phyloP scores from a whole-genome alignment of 78 protist species.

The Emiliania huxleyi region DNA sequence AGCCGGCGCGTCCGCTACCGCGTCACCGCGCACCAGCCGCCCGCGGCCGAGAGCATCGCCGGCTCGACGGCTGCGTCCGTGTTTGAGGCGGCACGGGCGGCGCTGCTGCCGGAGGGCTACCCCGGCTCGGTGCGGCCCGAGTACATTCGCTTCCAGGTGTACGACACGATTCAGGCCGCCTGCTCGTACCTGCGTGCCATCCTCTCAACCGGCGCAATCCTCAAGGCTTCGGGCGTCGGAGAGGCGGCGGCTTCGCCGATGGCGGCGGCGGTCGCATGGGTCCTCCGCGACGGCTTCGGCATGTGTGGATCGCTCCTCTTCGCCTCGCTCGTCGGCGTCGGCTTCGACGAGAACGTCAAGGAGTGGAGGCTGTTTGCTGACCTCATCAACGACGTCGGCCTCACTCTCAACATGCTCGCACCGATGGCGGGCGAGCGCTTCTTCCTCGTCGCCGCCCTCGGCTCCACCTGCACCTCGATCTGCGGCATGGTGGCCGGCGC shows the following conservation, averaged over 20 bases:
- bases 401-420: constrained; percentile 25
- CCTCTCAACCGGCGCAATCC: not conserved
- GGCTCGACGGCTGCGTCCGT: too few relatives aligned
- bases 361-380: constrained; percentile 46
- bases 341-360: constrained; percentile 19
- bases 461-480: constrained; percentile 27
- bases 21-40: too few relatives aligned
- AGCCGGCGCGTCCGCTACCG: too few relatives aligned
- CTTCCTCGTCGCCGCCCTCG: constrained; percentile 3
- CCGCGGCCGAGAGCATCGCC: too few relatives aligned
- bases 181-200: constrained; percentile 23
- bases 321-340: not conserved
- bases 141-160: constrained; percentile 67
- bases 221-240: constrained; percentile 40
- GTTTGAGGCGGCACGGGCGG: not conserved
- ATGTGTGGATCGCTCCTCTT: constrained; percentile 38
- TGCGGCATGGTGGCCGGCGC: constrained; percentile 67
- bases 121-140: constrained; percentile 72
- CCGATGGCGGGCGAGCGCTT: not conserved
- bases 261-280: constrained; percentile 41
- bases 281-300: constrained; percentile 42
- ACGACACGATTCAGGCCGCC: constrained; percentile 75
- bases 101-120: constrained; percentile 65
- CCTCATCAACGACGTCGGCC: constrained; percentile 47
- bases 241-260: constrained; percentile 27